A percentile compares a stretch with the other conserved stretches of the same genome.
Evolutionary conservation across 2,329 filamentous ascomycete genomes (phyloP).

Genomic region (Onygena corvina): DNA sequence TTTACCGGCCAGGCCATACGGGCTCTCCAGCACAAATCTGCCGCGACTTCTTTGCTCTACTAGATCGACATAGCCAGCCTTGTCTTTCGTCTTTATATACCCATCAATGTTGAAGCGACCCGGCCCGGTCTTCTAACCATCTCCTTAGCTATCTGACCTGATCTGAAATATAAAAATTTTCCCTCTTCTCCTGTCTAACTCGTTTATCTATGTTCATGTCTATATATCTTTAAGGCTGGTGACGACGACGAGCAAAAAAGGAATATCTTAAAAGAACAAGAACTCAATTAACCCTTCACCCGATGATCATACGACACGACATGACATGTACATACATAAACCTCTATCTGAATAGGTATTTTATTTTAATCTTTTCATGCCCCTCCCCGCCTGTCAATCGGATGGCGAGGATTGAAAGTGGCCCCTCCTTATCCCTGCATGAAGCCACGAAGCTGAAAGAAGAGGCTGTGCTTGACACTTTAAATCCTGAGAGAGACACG

Average conservation of each 20-base stretch:
- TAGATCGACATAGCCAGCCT: constrained; percentile 5
- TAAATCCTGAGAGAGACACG: constrained; percentile 1
- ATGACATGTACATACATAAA: not conserved
- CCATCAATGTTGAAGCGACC: not conserved
- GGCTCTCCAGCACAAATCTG: not conserved
- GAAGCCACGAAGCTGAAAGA: constrained; percentile 1
- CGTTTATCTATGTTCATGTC: not conserved
- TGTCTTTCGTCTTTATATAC: constrained; percentile 1
- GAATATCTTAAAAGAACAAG: not conserved
- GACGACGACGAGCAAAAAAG: not conserved
- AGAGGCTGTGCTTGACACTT: constrained; percentile 1
- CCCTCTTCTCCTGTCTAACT: not conserved
- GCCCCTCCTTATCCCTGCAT: constrained; percentile 1
- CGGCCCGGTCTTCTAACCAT: not conserved
- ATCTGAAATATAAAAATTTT: not conserved
- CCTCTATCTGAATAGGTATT: not conserved
- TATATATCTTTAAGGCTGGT: too few relatives aligned
- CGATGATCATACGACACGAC: not conserved
- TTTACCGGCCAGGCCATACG: too few relatives aligned
- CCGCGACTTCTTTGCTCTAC: not conserved
- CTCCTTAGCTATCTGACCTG: not conserved
- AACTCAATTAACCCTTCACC: not conserved
- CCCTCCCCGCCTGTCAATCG: not conserved
- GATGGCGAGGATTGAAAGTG: too few relatives aligned
- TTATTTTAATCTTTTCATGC: not conserved